Conservation (phyloP, 495 filamentous ascomycete species). For the Amorphotheca resinae region DNA sequence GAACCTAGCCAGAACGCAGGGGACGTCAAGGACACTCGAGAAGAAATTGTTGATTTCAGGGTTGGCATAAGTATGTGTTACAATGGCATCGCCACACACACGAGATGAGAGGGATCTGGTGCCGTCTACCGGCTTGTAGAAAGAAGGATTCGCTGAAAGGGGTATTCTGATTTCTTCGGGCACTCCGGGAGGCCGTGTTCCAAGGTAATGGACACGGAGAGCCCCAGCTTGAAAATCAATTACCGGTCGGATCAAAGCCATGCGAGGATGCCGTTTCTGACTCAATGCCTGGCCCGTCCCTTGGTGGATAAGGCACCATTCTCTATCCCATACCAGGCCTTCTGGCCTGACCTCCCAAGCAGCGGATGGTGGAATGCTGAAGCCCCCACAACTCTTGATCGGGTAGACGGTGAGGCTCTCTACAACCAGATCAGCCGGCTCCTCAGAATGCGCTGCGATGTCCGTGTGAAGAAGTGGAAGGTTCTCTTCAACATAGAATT, state of each 20-base stretch:
- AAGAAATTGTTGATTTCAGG: slow-evolving; percentile 58
- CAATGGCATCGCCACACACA: slow-evolving; percentile 70
- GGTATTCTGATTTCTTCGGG: slow-evolving; percentile 44
- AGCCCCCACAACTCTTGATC: slow-evolving; percentile 81
- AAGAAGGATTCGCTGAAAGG: slow-evolving; percentile 44
- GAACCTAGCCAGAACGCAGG: slow-evolving; percentile 71
- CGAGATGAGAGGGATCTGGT: slow-evolving; percentile 34
- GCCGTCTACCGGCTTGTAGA: slow-evolving; percentile 27
- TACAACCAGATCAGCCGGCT: slow-evolving; percentile 21
- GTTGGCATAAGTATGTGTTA: slow-evolving; percentile 53
- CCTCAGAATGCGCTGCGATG: slow-evolving; percentile 3
- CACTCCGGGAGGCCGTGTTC: slow-evolving; percentile 11
- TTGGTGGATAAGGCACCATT: slow-evolving; percentile 85
- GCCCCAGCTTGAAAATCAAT: slow-evolving; percentile 52
- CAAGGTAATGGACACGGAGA: slow-evolving; percentile 31
- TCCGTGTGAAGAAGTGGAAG: not conserved
- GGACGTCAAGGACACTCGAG: slow-evolving; percentile 54
- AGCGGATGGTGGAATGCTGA: slow-evolving; percentile 47
- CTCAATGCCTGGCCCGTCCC: slow-evolving; percentile 65
- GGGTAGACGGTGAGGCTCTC: slow-evolving; percentile 62
- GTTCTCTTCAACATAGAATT: slow-evolving; percentile 57
- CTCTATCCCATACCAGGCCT: slow-evolving; percentile 81
- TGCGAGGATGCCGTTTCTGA: slow-evolving; percentile 71
- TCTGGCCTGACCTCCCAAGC: slow-evolving; percentile 65
- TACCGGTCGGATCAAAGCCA: slow-evolving; percentile 64